phyloP scores from a whole-genome alignment of 2,329 filamentous ascomycete genomes.

The Botrytis sinoallii region DNA sequence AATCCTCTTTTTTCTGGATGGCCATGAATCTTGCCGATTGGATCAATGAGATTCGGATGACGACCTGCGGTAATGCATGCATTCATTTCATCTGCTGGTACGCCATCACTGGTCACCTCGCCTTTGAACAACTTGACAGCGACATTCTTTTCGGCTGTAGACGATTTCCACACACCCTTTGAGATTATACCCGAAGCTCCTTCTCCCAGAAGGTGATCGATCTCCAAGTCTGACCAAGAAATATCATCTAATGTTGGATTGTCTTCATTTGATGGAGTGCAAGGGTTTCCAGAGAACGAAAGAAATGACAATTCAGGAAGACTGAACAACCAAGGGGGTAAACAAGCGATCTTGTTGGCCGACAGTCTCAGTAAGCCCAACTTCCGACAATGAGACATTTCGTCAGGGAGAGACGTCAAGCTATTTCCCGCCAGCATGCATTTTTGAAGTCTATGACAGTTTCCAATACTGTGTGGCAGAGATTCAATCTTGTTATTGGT shows the following conservation, averaged over 20 bases:
- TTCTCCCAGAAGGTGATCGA: constrained; percentile 44
- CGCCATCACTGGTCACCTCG: constrained; percentile 47
- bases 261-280: constrained; percentile 34
- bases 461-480: constrained; percentile 44
- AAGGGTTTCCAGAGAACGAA: constrained; percentile 49
- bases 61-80: constrained; percentile 46
- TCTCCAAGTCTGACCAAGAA: constrained; percentile 42
- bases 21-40: constrained; percentile 44
- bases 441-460: constrained; percentile 45
- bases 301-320: constrained; percentile 47
- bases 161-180: constrained; percentile 40
- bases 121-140: constrained; percentile 50
- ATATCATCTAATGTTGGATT: constrained; percentile 40
- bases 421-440: constrained; percentile 49
- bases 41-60: constrained; percentile 46
- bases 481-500: constrained; percentile 44
- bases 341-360: constrained; percentile 41
- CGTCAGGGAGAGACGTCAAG: constrained; percentile 41
- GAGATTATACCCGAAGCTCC: constrained; percentile 49
- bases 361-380: constrained; percentile 46
- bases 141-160: constrained; percentile 39
- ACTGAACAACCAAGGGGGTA: constrained; percentile 46
- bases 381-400: constrained; percentile 45
- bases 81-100: constrained; percentile 49
- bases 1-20: constrained; percentile 44